phyloP scores from a whole-genome alignment of 176 grass and related monocot genomes.

The Hyparrhenia diplandra region DNA sequence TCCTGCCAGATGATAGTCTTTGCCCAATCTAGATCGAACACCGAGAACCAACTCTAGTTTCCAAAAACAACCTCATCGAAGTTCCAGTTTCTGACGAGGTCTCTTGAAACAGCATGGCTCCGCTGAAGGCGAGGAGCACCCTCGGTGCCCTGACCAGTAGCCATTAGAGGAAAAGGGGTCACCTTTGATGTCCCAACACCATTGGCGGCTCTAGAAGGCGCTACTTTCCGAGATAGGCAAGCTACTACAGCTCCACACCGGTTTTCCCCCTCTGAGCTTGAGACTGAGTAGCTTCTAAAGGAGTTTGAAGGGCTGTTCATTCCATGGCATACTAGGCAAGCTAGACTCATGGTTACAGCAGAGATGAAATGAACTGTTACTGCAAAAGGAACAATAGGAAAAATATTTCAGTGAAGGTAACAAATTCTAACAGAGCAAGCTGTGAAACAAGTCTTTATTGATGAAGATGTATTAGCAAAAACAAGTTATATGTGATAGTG shows the following conservation, averaged over 20 bases:
- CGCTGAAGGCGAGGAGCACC: conserved; percentile 65
- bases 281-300: conserved; percentile 83
- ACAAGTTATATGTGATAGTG: not conserved
- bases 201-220: conserved; percentile 31
- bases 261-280: conserved; percentile 76
- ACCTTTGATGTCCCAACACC: conserved; percentile 63
- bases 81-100: conserved; percentile 91
- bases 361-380: not conserved
- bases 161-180: conserved; percentile 54
- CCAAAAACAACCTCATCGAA: conserved; percentile 68
- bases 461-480: not conserved
- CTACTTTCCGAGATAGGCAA: conserved; percentile 53
- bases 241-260: conserved; percentile 51
- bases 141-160: conserved; percentile 31
- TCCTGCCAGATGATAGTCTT: conserved; percentile 15
- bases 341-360: conserved; percentile 57
- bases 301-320: conserved; percentile 55
- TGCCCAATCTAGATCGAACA: conserved; percentile 11
- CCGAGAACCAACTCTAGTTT: conserved; percentile 37
- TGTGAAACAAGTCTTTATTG: not conserved
- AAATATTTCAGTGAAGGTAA: not conserved
- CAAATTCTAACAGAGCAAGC: not conserved
- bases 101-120: conserved; percentile 77
- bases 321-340: conserved; percentile 76
- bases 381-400: conserved; percentile 1